These are phyloP conservation scores for Psilocybe cubensis DNA, from an alignment of 768 basidiomycete genomes.

Conservation along the genomic window DNA sequence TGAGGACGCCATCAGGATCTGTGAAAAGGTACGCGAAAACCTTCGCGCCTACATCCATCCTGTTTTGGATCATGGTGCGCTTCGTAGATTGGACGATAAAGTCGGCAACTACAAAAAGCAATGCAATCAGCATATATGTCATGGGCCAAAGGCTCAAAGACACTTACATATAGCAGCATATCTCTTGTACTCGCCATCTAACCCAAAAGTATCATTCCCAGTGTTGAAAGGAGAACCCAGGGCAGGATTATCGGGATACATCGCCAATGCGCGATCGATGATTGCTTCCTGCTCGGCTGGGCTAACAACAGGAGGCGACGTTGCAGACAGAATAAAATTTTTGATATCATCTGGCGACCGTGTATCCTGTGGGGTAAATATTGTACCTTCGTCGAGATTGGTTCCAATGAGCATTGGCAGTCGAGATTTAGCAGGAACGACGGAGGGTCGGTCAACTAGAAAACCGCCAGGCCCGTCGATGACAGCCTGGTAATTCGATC, in stretches of 20 bases:
- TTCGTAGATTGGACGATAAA: slow-evolving; percentile 27
- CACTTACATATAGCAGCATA: slow-evolving; percentile 28
- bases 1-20: slow-evolving; percentile 22
- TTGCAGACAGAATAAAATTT: slow-evolving; percentile 22
- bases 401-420: slow-evolving; percentile 44
- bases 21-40: slow-evolving; percentile 44
- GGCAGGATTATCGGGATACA: slow-evolving; percentile 45
- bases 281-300: slow-evolving; percentile 14
- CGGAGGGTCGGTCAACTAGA: slow-evolving; percentile 38
- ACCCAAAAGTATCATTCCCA: slow-evolving; percentile 44
- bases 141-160: not conserved
- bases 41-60: slow-evolving; percentile 35
- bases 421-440: slow-evolving; percentile 21
- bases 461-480: slow-evolving; percentile 43
- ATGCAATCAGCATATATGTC: not conserved
- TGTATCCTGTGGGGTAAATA: slow-evolving; percentile 27
- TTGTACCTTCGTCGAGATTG: slow-evolving; percentile 37
- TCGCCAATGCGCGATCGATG: slow-evolving; percentile 25
- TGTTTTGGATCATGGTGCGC: slow-evolving; percentile 36
- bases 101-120: slow-evolving; percentile 25
- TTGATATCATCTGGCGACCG: slow-evolving; percentile 27
- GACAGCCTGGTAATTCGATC: slow-evolving; percentile 25
- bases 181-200: slow-evolving; percentile 30
- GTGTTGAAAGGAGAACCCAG: slow-evolving; percentile 47
- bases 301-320: slow-evolving; percentile 27